Evolutionary conservation across 805 yeast genomes (phyloP).

Genomic region (Candida hispaniensis): DNA sequence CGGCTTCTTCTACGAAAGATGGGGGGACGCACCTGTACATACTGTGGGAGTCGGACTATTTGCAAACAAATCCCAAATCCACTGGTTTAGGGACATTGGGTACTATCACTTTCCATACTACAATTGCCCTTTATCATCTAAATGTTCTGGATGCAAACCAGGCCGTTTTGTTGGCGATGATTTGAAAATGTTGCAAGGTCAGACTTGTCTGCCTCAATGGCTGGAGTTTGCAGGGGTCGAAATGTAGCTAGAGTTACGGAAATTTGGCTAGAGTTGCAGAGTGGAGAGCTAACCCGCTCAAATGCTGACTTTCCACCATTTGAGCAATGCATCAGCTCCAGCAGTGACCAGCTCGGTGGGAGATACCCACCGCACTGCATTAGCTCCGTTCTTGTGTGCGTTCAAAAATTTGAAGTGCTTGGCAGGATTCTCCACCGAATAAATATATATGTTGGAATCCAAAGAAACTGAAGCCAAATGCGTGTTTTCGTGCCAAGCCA

Average conservation of each 20-base stretch:
- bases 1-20: too few species aligned
- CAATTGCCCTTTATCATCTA: constrained; percentile 54
- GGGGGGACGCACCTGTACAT: too few species aligned
- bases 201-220: constrained; percentile 69
- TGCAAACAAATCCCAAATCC: constrained; percentile 56
- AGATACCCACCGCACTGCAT: constrained; percentile 56
- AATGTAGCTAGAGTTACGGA: neutral
- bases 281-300: neutral
- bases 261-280: neutral
- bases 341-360: constrained; percentile 46
- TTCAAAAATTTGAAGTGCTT: constrained; percentile 62
- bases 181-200: constrained; percentile 42
- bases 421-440: constrained; percentile 68
- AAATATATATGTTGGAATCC: constrained; percentile 72
- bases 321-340: constrained; percentile 76
- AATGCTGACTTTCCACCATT: constrained; percentile 55
- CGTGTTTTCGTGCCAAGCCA: constrained; percentile 71
- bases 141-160: constrained; percentile 39
- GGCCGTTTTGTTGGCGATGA: constrained; percentile 30
- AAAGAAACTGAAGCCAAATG: constrained; percentile 69
- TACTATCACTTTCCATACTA: constrained; percentile 60
- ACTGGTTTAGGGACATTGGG: constrained; percentile 84
- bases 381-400: constrained; percentile 85
- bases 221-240: constrained; percentile 31
- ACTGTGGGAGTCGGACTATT: constrained; percentile 29